Evolutionary conservation across 2,329 filamentous ascomycete genomes (phyloP).

Genomic region (Aschersonia sp.): DNA sequence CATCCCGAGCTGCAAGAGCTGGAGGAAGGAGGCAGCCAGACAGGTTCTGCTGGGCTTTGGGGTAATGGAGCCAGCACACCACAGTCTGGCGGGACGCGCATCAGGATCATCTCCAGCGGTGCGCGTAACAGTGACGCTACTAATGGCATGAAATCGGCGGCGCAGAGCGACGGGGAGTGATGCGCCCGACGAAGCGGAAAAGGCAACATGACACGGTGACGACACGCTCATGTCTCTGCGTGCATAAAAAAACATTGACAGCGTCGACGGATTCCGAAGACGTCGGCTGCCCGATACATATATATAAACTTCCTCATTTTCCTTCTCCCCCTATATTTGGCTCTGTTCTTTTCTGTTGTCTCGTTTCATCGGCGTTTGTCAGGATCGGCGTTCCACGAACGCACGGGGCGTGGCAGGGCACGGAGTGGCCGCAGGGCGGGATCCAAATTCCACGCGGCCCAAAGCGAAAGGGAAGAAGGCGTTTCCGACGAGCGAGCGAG

Average conservation of each 20-base stretch:
- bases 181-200: background rate
- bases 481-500: background rate
- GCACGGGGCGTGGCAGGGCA: no score
- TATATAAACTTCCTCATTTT: background rate
- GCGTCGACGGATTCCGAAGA: no score
- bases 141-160: conserved; percentile 23
- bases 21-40: conserved; percentile 28
- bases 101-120: conserved; percentile 48
- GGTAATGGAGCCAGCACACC: conserved; percentile 50
- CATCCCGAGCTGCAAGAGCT: conserved; percentile 41
- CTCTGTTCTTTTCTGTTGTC: no score
- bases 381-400: conserved; percentile 1
- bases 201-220: no score
- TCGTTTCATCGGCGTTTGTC: conserved; percentile 8
- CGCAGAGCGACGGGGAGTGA: conserved; percentile 40
- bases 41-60: conserved; percentile 24
- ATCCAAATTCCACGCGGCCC: background rate
- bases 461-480: background rate
- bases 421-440: no score
- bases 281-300: no score
- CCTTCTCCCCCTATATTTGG: conserved; percentile 1
- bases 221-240: no score
- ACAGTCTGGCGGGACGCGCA: conserved; percentile 45
- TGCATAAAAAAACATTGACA: no score
- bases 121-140: conserved; percentile 14